Base-by-base conservation (phyloP, 169 alveolate species). In the Haemoproteus tartakovskyi region DNA sequence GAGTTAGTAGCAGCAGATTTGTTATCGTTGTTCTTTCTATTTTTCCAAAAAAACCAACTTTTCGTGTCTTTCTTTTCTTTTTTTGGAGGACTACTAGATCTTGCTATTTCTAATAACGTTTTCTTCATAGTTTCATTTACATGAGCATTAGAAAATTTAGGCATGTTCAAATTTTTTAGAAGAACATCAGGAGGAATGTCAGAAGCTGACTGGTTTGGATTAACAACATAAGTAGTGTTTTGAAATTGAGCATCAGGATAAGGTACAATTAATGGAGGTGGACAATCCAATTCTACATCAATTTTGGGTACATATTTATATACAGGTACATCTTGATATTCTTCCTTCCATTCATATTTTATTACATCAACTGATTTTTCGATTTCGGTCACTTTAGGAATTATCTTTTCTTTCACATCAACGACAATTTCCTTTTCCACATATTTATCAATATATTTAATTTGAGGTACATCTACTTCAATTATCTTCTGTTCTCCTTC, bases 401-500 rank as follows among this genome's bases (percentile, higher is more conserved):
- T 87, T 37, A 90, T 87, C 41, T 88, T 90, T 64, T 90, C 95
- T 67, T 88, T 85, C 51, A 90, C 89, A 47, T 90, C 95, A n/a
- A 90, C 95, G 21, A 90, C 87, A 36, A 90, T 92, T 56, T 90
- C 95, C 52, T 90, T 90, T 57, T 90, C 95, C n/a, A 90, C 90
- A 62, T 60, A 88, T 30, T 83, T 88, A 56, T 90, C 93, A 50
- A 86, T 62, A 70, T 90, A 90, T 74, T 90, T 88, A 38, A 90
- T 87, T 85, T 88, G 92, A 38, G 95, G 92, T 2, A 90, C 90
- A 57, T 88, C 95, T 21, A 90, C 88, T 81, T 90, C 89, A 62
- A 90, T 85, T 6, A 90, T 85, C 40, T 88, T 81, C 54, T 90
- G 95, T 80, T 90, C 92, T 24, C 95, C 95, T 62, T 88, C 92